Percentiles rank a stretch among this genome's conserved stretches.
These are phyloP conservation scores for Gardenia jasminoides DNA, from an alignment of 257 asterid species.

Conservation along the genomic window DNA sequence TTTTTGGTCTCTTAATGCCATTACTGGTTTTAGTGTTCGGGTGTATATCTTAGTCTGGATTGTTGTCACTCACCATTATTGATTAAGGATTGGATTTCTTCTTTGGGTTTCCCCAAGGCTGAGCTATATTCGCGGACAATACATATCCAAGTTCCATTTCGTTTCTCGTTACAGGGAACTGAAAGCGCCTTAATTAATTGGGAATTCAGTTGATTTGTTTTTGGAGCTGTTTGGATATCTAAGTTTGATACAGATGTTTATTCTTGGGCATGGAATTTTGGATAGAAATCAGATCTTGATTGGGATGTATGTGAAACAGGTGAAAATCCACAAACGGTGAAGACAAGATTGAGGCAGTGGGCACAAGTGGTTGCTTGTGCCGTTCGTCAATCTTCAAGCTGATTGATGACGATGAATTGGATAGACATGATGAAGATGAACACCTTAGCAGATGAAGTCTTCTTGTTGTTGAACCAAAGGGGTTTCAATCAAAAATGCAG, in stretches of 20 bases:
- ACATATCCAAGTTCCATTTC: background rate
- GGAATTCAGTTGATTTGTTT: background rate
- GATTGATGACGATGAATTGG: background rate
- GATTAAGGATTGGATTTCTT: background rate
- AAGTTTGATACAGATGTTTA: background rate
- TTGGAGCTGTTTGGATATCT: background rate
- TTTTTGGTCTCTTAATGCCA: background rate
- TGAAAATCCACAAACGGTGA: conserved; percentile 62
- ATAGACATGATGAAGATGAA: background rate
- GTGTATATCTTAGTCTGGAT: background rate
- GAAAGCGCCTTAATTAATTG: background rate
- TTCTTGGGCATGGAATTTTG: background rate
- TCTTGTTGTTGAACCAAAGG: background rate
- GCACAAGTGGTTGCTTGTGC: conserved; percentile 78
- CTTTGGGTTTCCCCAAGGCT: background rate
- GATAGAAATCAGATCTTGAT: background rate
- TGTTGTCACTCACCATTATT: background rate
- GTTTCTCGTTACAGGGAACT: background rate
- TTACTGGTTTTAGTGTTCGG: background rate
- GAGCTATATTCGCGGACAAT: background rate
- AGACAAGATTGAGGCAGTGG: conserved; percentile 76
- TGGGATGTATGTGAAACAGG: conserved; percentile 28
- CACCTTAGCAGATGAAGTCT: background rate
- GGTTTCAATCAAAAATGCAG: conserved; percentile 1
- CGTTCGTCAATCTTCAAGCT: conserved; percentile 54